Conservation (phyloP, 2,329 filamentous ascomycete species). For the Fusarium sp. region DNA sequence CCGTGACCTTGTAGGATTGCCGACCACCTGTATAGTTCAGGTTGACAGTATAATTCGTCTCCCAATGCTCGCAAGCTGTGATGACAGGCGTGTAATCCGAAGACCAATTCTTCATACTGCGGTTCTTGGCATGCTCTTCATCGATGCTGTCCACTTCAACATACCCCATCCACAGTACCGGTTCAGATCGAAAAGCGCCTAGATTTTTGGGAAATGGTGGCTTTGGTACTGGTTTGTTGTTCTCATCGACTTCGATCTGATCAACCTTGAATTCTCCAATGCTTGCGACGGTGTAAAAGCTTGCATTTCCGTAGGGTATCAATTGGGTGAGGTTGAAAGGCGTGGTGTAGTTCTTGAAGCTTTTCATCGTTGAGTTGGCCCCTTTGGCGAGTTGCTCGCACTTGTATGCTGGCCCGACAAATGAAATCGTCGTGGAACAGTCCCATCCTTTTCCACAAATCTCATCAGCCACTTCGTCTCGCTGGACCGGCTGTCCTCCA, state of each 20-base stretch:
- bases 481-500: slow-evolving; percentile 23
- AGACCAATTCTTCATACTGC: slow-evolving; percentile 6
- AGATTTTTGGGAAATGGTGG: slow-evolving; percentile 29
- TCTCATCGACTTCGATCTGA: slow-evolving; percentile 13
- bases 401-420: slow-evolving; percentile 36
- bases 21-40: slow-evolving; percentile 35
- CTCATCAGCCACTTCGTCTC: slow-evolving; percentile 24
- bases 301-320: slow-evolving; percentile 24
- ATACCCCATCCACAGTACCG: slow-evolving; percentile 35
- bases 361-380: not conserved
- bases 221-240: not conserved
- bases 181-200: slow-evolving; percentile 32
- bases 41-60: slow-evolving; percentile 34
- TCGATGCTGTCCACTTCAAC: slow-evolving; percentile 23
- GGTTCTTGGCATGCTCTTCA: not conserved
- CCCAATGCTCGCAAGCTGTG: slow-evolving; percentile 38
- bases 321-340: slow-evolving; percentile 32
- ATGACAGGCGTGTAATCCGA: slow-evolving; percentile 21
- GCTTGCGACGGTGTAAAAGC: slow-evolving; percentile 10
- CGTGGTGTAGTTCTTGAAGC: not conserved
- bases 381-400: slow-evolving; percentile 27
- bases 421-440: slow-evolving; percentile 33
- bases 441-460: slow-evolving; percentile 37
- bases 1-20: slow-evolving; percentile 24
- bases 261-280: slow-evolving; percentile 23